A percentile compares a stretch with the other conserved stretches of the same genome.
Evolutionary conservation across 257 asterid species (phyloP).

Genomic region (Przewalskia tangutica): DNA sequence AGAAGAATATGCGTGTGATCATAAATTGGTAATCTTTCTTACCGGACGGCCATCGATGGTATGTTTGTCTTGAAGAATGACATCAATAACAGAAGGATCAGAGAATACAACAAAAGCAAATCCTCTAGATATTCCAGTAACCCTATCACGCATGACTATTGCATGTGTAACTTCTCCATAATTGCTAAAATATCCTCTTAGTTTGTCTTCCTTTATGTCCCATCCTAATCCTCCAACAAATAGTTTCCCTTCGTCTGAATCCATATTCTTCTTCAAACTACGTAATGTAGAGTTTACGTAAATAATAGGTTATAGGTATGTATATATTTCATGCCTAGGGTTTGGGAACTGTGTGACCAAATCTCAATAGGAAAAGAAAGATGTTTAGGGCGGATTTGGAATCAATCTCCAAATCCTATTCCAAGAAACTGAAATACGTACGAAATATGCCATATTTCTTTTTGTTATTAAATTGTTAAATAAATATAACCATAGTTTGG

Average conservation of each 20-base stretch:
- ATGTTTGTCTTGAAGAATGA: constrained; percentile 67
- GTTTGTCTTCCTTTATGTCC: constrained; percentile 74
- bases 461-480: not conserved
- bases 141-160: constrained; percentile 62
- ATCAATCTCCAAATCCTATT: not conserved
- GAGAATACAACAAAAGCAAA: constrained; percentile 72
- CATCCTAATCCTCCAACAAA: constrained; percentile 85
- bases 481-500: too few species aligned
- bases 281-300: not conserved
- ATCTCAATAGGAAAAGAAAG: too few species aligned
- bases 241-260: constrained; percentile 85
- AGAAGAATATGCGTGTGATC: too few species aligned
- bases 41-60: constrained; percentile 84
- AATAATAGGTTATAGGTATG: not conserved
- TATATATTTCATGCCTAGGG: not conserved
- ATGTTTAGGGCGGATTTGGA: not conserved
- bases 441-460: not conserved
- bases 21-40: constrained; percentile 10
- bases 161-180: constrained; percentile 70
- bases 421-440: not conserved
- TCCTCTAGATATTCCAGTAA: constrained; percentile 69
- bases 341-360: not conserved
- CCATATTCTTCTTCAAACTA: constrained; percentile 29
- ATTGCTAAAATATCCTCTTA: constrained; percentile 51
- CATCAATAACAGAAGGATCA: constrained; percentile 58